Evolutionary conservation across 225 moss, liverwort and hornwort species (phyloP).

Genomic region (Takakia lepidozioides): DNA sequence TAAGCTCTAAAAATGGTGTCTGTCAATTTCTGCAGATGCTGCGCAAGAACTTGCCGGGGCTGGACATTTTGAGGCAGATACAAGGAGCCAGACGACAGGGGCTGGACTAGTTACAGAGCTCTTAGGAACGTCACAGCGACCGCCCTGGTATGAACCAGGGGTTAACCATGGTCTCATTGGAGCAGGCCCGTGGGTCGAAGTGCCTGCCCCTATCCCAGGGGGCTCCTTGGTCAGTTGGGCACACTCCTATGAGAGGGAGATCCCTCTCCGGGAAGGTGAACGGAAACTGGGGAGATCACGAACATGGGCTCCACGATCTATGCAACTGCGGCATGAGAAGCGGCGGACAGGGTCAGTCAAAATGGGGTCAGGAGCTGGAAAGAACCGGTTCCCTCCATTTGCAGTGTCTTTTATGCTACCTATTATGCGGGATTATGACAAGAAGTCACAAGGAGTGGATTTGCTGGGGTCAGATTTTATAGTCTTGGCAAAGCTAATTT

Average conservation of each 20-base stretch:
- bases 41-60: conserved; percentile 63
- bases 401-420: conserved; percentile 94
- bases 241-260: conserved; percentile 69
- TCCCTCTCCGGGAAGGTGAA: conserved; percentile 53
- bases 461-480: conserved; percentile 76
- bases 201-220: conserved; percentile 46
- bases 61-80: conserved; percentile 10
- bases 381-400: conserved; percentile 53
- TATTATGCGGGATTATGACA: conserved; percentile 90
- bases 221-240: conserved; percentile 67
- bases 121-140: conserved; percentile 19
- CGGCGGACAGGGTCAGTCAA: conserved; percentile 8
- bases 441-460: conserved; percentile 68
- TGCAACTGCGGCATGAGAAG: conserved; percentile 59
- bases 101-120: conserved; percentile 31
- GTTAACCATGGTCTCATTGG: conserved; percentile 24
- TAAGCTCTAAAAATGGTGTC: no score
- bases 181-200: conserved; percentile 86
- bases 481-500: conserved; percentile 73
- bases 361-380: conserved; percentile 6
- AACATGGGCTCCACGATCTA: conserved; percentile 69
- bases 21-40: no score
- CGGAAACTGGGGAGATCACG: conserved; percentile 56
- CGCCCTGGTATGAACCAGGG: conserved; percentile 50
- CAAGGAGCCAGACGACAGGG: conserved; percentile 13